Evolutionary conservation across 352 stramenopile species (phyloP).

Genomic region (Globisporangium takayamanum): DNA sequence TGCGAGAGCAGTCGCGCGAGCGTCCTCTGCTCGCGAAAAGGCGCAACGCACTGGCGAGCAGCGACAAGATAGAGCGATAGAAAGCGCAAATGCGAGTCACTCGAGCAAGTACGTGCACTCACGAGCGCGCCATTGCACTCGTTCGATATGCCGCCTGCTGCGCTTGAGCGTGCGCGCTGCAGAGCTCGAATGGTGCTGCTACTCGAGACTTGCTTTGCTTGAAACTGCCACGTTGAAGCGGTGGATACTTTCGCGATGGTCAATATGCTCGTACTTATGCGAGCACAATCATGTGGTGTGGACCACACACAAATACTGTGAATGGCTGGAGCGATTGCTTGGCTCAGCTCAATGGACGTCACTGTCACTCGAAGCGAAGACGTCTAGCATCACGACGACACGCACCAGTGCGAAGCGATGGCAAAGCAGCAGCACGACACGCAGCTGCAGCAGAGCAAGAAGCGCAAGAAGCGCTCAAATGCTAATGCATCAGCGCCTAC

Average conservation of each 20-base stretch:
- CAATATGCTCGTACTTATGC: too few species aligned
- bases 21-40: neutral
- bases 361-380: too few species aligned
- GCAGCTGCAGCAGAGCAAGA: slow-evolving; percentile 35
- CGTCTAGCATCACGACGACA: neutral
- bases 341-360: too few species aligned
- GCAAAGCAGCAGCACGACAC: neutral
- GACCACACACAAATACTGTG: too few species aligned
- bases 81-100: neutral
- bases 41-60: neutral
- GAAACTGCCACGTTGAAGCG: too few species aligned
- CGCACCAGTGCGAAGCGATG: neutral
- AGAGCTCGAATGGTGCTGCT: too few species aligned
- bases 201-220: too few species aligned
- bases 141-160: too few species aligned
- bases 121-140: neutral
- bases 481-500: neutral
- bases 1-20: neutral
- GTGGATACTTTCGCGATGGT: too few species aligned
- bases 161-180: too few species aligned
- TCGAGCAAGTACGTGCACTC: neutral
- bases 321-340: too few species aligned
- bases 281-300: too few species aligned
- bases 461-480: slow-evolving; percentile 52
- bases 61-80: neutral